A percentile compares a stretch with the other conserved stretches of the same genome.
Conservation (phyloP, 164 flowering plant genomes). For the Berberis vulgaris region DNA sequence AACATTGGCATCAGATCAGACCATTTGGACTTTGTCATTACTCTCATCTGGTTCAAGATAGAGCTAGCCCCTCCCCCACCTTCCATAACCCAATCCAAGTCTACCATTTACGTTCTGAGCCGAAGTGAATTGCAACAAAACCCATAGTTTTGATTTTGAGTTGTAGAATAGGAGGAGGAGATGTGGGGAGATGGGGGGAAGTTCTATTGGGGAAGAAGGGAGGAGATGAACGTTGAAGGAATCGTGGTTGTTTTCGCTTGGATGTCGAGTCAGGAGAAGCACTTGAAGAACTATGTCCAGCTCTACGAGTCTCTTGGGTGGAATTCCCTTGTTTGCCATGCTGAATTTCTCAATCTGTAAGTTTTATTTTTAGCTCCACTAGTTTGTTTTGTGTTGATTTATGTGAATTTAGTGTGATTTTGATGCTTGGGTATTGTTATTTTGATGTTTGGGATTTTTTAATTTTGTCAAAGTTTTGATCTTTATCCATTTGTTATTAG, state of each 20-base stretch:
- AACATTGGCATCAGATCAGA: too few relatives aligned
- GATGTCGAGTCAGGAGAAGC: slow-evolving; percentile 87
- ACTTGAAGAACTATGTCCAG: slow-evolving; percentile 53
- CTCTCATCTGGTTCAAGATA: too few relatives aligned
- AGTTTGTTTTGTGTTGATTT: background rate
- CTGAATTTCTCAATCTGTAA: slow-evolving; percentile 76
- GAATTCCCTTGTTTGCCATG: slow-evolving; percentile 84
- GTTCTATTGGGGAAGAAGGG: slow-evolving; percentile 76
- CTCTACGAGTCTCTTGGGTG: slow-evolving; percentile 82
- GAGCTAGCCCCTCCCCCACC: too few relatives aligned
- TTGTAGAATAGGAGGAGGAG: slow-evolving; percentile 7
- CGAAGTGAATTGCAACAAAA: background rate
- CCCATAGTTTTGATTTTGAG: background rate
- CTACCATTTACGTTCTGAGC: background rate
- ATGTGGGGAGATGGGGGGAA: slow-evolving; percentile 97
- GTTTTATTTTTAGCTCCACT: slow-evolving; percentile 8
- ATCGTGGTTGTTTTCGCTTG: slow-evolving; percentile 82
- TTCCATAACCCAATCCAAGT: too few relatives aligned
- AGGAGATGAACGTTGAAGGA: slow-evolving; percentile 40
- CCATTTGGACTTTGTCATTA: too few relatives aligned
- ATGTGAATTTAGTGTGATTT: background rate
- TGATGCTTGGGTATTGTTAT: background rate
- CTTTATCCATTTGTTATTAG: too few relatives aligned
- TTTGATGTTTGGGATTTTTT: too few relatives aligned
- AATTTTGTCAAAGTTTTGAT: too few relatives aligned